Evolutionary conservation across 2,329 filamentous ascomycete genomes (phyloP), one percentile per base, ranked within the genome.

Genomic region (Nemania diffusa): DNA sequence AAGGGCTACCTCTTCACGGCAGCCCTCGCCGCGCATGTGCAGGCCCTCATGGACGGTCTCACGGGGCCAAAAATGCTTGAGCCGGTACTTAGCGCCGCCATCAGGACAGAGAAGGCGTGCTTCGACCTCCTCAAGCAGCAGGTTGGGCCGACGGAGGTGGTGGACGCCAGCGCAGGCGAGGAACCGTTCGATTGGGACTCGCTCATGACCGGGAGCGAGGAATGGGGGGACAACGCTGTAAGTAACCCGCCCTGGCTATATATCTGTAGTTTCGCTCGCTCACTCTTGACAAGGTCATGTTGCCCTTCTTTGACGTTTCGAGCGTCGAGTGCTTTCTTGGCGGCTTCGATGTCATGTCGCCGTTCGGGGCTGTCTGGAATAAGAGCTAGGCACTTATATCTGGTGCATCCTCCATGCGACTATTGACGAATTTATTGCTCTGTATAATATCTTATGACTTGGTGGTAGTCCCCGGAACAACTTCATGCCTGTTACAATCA

Each of bases 1-100:
- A 88, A 88, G 69, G 83, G 84, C 0, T 83, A 83, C 46, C 56
- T 88, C 20, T 78, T 87, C 13, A 67, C 77, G 1, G 73, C 73
- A 8, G 71, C 82, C 13, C 70, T 85, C 0, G 70, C 71, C 5
- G 78, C 80, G 0, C 80, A 86, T 50, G 76, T 87, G 0, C 77
- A 83, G 3, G 81, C 77, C 0, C 73, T 85, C 1, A 74, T 79
- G 65, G 73, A 71, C 2, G 81, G 83, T 0, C 11, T 80, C 0
- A 65, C 66, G 0, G 77, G 77, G 5, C 74, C 81, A 0, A 79
- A 83, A 6, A 37, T 83, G 0, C 57, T 78, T 0, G 46, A 70
- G 2, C 34, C 75, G 0, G 69, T 85, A 2, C 46, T 84, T 1
- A 75, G 77, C 9, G 78, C 81, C 2, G 81, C 79, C 0, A 78